Conservation (phyloP, 257 asterid species). For the Capsicum chinense region DNA sequence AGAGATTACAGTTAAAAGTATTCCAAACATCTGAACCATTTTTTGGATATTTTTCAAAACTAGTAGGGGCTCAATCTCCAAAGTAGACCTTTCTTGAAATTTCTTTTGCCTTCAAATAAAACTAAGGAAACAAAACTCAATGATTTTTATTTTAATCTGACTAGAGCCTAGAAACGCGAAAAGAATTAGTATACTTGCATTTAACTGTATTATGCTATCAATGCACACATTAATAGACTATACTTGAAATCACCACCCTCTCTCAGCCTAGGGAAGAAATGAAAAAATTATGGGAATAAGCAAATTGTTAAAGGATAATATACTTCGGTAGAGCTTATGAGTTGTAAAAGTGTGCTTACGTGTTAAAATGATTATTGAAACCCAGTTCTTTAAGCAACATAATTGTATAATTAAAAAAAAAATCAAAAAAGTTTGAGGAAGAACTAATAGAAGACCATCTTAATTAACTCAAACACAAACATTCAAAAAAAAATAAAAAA, state of each 20-base stretch:
- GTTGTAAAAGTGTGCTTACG: neutral
- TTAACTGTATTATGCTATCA: neutral
- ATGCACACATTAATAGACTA: neutral
- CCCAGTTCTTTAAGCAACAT: neutral
- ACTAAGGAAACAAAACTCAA: neutral
- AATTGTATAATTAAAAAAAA: neutral
- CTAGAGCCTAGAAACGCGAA: neutral
- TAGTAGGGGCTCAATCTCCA: neutral
- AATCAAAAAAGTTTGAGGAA: neutral
- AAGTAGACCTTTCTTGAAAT: neutral
- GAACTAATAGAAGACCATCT: neutral
- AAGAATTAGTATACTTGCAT: neutral
- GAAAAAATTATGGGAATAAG: neutral
- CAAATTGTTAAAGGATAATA: neutral
- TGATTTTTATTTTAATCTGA: constrained; percentile 1
- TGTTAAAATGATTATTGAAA: neutral
- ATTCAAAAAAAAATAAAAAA: neutral
- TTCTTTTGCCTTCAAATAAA: neutral
- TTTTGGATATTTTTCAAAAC: constrained; percentile 1
- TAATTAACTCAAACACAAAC: neutral
- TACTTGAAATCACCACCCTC: neutral
- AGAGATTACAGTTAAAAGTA: constrained; percentile 11
- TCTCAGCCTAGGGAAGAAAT: neutral
- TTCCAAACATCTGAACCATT: neutral
- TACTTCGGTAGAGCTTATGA: neutral